Base-by-base conservation (phyloP, 768 basidiomycete genomes). In the Suillus decipiens region DNA sequence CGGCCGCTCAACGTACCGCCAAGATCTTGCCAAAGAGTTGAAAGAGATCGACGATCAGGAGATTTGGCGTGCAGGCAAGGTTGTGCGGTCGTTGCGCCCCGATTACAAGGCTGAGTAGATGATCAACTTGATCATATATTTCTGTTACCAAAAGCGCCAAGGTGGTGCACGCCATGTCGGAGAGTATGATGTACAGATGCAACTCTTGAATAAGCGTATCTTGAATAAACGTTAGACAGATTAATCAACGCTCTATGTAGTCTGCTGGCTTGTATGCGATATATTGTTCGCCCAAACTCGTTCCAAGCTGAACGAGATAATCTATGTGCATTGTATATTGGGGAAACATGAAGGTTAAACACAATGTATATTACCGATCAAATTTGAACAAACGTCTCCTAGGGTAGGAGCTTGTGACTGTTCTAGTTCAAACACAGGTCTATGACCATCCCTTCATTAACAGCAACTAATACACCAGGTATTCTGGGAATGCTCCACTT, bases 41-140 rank as follows among this genome's bases (percentile, higher is more conserved):
- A 89, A 86, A 73, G 94, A 92, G 77, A 99, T 99, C 72, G 89
- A 99, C 80, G 88, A 94, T 78, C 96, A 98, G 80, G 96, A 98
- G 83, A 98, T 99, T 77, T 99, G 96, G 96, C 83, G 94, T 64
- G 96, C 96, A 67, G 95, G 89, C 86, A 95, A 96, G 84, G 86
- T 86, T 64, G 96, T 99, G 60, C 90, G 96, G 64, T 89, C 89
- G 17, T 80, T 96, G 73, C 90, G 93, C 66, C 92, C 92, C 48
- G 92, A 94, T 73, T 86, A 88, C 81, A 93, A 90, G 81, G 77
- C 88, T 47, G 86, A 87, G 67, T 86, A 77, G 57, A 57, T 24
- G 36, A 10, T 47, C 31, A 8, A n/a, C 34, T 33, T 60, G 19
- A 19, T 37, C 15, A 67, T 28, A 22, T 58, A 60, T 50, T 63